phyloP scores from a whole-genome alignment of 352 stramenopile species.

The Thraustochytrium sp. region DNA sequence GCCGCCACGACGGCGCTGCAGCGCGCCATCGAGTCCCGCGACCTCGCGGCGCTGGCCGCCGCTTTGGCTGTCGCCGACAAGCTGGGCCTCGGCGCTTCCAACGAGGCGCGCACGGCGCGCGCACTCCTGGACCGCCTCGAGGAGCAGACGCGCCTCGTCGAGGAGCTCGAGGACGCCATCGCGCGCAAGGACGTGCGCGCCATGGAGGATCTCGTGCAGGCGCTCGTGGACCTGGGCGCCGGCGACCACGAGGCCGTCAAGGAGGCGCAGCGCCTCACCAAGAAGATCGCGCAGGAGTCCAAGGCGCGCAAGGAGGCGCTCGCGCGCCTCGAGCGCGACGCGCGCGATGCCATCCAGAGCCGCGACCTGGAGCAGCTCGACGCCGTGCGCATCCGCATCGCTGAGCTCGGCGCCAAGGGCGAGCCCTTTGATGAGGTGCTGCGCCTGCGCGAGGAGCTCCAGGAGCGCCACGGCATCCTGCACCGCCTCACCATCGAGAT shows the following conservation, averaged over 20 bases:
- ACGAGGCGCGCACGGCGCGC: conserved; percentile 24
- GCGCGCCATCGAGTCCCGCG: not conserved
- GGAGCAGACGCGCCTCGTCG: not conserved
- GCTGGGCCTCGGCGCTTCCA: not conserved
- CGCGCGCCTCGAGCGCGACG: not conserved
- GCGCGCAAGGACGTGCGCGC: conserved; percentile 6
- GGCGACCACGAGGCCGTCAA: not conserved
- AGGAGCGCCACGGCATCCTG: conserved; percentile 16
- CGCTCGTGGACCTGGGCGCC: conserved; percentile 25
- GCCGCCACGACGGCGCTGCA: not conserved
- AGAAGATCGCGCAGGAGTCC: conserved; percentile 36
- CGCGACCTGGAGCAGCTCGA: conserved; percentile 37
- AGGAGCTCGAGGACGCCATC: conserved; percentile 35
- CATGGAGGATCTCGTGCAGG: conserved; percentile 16
- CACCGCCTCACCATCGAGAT: not conserved
- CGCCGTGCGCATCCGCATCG: conserved; percentile 15
- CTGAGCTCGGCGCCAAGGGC: conserved; percentile 19
- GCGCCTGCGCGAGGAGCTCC: not conserved
- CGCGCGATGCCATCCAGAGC: not conserved
- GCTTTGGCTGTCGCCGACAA: not conserved
- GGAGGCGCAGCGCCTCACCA: conserved; percentile 5
- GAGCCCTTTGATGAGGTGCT: conserved; percentile 26
- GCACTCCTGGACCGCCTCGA: conserved; percentile 40
- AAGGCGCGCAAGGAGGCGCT: conserved; percentile 12
- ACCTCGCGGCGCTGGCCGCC: not conserved